These are phyloP conservation scores for Pichia sp. DNA, from an alignment of 1,139 yeast species.

Conservation along the genomic window DNA sequence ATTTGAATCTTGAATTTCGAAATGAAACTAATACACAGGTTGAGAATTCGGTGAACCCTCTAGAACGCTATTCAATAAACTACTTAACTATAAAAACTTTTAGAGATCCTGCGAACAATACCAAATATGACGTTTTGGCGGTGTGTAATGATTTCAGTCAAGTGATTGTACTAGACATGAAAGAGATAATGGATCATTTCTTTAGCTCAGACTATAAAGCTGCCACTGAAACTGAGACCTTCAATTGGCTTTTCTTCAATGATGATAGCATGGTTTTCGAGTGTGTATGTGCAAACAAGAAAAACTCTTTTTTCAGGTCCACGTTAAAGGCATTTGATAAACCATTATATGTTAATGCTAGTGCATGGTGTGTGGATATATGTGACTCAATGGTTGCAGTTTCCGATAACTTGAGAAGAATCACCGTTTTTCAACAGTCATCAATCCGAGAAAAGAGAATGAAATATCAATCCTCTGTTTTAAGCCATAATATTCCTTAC, in stretches of 20 bases:
- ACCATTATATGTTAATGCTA: slow-evolving; percentile 25
- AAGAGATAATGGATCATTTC: slow-evolving; percentile 27
- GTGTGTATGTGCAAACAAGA: background rate
- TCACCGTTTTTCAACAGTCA: background rate
- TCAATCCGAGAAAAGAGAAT: background rate
- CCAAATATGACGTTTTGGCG: slow-evolving; percentile 36
- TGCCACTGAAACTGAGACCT: background rate
- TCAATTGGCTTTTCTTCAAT: background rate
- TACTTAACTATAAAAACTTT: slow-evolving; percentile 35
- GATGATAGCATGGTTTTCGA: slow-evolving; percentile 1
- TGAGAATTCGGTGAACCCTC: slow-evolving; percentile 39
- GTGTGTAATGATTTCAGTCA: slow-evolving; percentile 58
- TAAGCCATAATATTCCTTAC: slow-evolving; percentile 59
- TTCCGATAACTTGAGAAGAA: slow-evolving; percentile 45
- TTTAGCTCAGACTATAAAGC: background rate
- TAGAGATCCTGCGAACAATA: slow-evolving; percentile 4
- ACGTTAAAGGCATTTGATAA: background rate
- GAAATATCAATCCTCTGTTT: slow-evolving; percentile 37
- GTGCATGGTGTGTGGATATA: slow-evolving; percentile 64
- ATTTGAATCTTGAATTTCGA: slow-evolving; percentile 34
- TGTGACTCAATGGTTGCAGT: slow-evolving; percentile 42
- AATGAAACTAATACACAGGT: slow-evolving; percentile 39
- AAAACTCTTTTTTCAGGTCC: background rate
- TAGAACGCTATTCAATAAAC: slow-evolving; percentile 52
- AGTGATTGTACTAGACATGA: slow-evolving; percentile 42